Conservation (phyloP, 2,329 filamentous ascomycete genomes). For the Cercospora citrullina region DNA sequence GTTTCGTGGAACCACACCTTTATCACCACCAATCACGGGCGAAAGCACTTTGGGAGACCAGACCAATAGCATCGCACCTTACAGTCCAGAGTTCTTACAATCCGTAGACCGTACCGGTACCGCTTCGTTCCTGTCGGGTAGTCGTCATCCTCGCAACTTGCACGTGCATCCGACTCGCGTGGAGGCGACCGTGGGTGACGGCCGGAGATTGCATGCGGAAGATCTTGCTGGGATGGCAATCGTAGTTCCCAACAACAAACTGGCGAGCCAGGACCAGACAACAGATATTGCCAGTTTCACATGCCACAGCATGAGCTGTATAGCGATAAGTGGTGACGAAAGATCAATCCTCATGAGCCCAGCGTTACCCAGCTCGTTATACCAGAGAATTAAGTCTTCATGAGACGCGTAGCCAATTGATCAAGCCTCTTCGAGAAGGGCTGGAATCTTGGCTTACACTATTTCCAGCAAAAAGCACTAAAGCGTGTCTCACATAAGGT, state of each 20-base stretch:
- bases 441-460: constrained; percentile 8
- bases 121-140: background rate
- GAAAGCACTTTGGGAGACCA: background rate
- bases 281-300: constrained; percentile 5
- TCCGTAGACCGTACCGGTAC: background rate
- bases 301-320: background rate
- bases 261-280: background rate
- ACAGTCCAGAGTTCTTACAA: background rate
- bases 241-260: constrained; percentile 6
- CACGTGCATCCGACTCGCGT: constrained; percentile 10
- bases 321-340: background rate
- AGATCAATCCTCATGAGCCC: background rate
- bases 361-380: background rate
- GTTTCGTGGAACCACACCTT: background rate
- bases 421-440: constrained; percentile 12
- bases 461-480: constrained; percentile 12
- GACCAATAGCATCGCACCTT: background rate
- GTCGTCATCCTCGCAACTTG: constrained; percentile 4
- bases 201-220: constrained; percentile 13
- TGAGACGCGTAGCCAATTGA: constrained; percentile 3
- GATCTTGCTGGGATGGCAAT: constrained; percentile 5
- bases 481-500: constrained; percentile 18
- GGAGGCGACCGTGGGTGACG: constrained; percentile 1
- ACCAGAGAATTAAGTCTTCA: background rate
- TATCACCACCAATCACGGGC: background rate